phyloP scores from a whole-genome alignment of 306 rosid species.

The Echinosophora koreensis region DNA sequence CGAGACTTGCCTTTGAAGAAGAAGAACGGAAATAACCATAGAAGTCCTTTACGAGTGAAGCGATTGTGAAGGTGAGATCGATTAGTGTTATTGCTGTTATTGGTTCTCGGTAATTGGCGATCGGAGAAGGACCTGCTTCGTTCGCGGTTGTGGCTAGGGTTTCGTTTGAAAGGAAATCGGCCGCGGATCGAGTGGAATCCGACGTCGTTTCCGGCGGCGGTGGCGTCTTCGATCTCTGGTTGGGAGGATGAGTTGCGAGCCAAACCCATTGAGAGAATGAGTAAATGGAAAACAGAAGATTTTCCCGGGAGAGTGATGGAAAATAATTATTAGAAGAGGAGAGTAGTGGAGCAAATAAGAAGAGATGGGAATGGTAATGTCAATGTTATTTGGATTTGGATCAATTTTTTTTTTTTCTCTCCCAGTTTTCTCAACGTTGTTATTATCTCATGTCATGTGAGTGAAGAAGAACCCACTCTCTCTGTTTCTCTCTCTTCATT shows the following conservation, averaged over 20 bases:
- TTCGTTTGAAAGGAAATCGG: slow-evolving; percentile 74
- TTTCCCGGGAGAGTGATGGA: slow-evolving; percentile 55
- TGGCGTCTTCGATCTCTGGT: slow-evolving; percentile 66
- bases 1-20: slow-evolving; percentile 64
- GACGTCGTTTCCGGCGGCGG: slow-evolving; percentile 51
- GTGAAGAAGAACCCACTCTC: no score
- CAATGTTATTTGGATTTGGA: not conserved
- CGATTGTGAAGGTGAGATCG: slow-evolving; percentile 72
- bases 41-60: slow-evolving; percentile 77
- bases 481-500: no score
- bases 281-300: not conserved
- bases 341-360: not conserved
- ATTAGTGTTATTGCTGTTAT: not conserved
- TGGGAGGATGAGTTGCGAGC: slow-evolving; percentile 63
- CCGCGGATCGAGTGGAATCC: slow-evolving; percentile 79
- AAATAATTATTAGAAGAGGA: slow-evolving; percentile 4
- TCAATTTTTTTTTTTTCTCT: not conserved
- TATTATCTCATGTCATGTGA: no score
- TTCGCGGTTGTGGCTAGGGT: slow-evolving; percentile 55
- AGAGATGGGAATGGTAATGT: slow-evolving; percentile 35
- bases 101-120: slow-evolving; percentile 58
- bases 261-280: slow-evolving; percentile 51
- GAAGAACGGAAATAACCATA: slow-evolving; percentile 59
- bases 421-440: no score
- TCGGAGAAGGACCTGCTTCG: slow-evolving; percentile 48